Evolutionary conservation across 2,329 filamentous ascomycete species (phyloP), one percentile per base, ranked within the genome.

Genomic region (Passalora sequoiae): DNA sequence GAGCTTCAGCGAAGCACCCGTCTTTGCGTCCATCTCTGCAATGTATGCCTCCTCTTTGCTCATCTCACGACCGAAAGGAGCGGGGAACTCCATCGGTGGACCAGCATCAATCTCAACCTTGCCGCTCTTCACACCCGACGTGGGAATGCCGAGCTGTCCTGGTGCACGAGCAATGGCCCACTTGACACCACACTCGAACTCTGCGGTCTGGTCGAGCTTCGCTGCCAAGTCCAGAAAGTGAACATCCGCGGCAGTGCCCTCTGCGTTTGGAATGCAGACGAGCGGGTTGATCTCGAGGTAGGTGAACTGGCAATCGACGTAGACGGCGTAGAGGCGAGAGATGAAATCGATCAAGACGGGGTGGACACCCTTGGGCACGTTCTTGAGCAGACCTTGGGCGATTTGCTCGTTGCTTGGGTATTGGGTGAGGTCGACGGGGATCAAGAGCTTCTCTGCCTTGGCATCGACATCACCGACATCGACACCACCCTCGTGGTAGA

Each of bases 281-380:
- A 98, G 77, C 59, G 92, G 92, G 82, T 98, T 98, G 78, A 98
- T 98, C 74, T 98, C 92, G 60, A 98, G 88, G 77, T 98, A 98
- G 65, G 92, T 97, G 81, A 98, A 98, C 73, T 98, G 92, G 81
- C 87, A 94, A 78, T 98, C 92, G 55, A 97, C 92, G 66, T 97
- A 98, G 74, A 98, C 92, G 61, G 91, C 92, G 68, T 98, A 98
- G 57, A 98, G 79, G 62, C 92, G 84, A 64, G 88, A 88, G 75
- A 98, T 98, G 80, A 98, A 98, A 79, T 98, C 92, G 53, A 98
- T 86, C 48, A 98, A 81, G 64, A 98, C 92, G 65, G 95, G 96
- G 81, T 98, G 92, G 40, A 98, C 78, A 67, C 91, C 91, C 74
- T 87, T 75, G 62, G 92, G 92, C 35, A 98, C 89, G 71, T 98